Percentiles rank a stretch among this genome's conserved stretches.
Conservation (phyloP, 2,329 filamentous ascomycete species). For the Paecilomyces dactylethromorphus region DNA sequence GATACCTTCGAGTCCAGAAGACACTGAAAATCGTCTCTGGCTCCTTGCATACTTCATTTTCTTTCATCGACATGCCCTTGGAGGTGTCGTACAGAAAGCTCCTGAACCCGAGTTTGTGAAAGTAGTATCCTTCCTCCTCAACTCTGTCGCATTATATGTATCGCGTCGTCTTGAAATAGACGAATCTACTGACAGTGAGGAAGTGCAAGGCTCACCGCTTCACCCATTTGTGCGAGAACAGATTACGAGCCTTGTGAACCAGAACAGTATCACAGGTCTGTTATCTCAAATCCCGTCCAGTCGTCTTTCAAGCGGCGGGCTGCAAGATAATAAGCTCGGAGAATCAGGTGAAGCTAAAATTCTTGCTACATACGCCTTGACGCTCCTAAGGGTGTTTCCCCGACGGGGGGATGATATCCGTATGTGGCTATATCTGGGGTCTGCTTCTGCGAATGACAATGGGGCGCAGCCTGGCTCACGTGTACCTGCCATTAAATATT, state of each 20-base stretch:
- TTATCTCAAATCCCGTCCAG: slow-evolving; percentile 40
- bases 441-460: slow-evolving; percentile 42
- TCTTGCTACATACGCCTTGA: slow-evolving; percentile 79
- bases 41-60: slow-evolving; percentile 56
- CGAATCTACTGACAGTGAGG: slow-evolving; percentile 20
- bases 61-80: slow-evolving; percentile 46
- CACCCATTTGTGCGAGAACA: slow-evolving; percentile 57
- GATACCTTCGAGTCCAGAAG: slow-evolving; percentile 22
- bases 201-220: slow-evolving; percentile 23
- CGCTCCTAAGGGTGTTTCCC: slow-evolving; percentile 79
- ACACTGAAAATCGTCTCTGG: slow-evolving; percentile 44
- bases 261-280: slow-evolving; percentile 63
- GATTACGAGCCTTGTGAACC: slow-evolving; percentile 65
- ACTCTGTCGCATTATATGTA: slow-evolving; percentile 50
- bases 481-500: slow-evolving; percentile 69
- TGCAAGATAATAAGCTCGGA: slow-evolving; percentile 22
- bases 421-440: slow-evolving; percentile 84
- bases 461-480: slow-evolving; percentile 22
- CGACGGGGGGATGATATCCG: slow-evolving; percentile 77
- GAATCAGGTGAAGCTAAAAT: slow-evolving; percentile 59
- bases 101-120: slow-evolving; percentile 50
- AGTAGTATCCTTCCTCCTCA: slow-evolving; percentile 50
- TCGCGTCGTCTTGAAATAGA: slow-evolving; percentile 43
- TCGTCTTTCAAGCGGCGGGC: slow-evolving; percentile 13
- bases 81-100: slow-evolving; percentile 29